Conservation (phyloP, 2,329 filamentous ascomycete genomes). For the Stemphylium lycopersici region DNA sequence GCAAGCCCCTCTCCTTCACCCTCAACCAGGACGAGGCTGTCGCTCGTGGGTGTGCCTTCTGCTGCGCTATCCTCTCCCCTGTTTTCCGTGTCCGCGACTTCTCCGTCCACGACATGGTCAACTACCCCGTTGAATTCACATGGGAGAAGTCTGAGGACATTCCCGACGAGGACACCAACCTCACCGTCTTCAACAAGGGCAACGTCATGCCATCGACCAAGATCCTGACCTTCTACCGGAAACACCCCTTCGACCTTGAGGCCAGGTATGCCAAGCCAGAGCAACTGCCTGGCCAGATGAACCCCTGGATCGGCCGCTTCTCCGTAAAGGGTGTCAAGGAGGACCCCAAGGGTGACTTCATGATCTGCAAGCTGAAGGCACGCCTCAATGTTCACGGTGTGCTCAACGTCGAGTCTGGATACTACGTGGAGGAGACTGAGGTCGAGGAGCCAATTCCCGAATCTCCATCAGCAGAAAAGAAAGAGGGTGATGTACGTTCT, state of each 20-base stretch:
- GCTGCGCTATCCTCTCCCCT: constrained; percentile 94
- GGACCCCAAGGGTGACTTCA: constrained; percentile 92
- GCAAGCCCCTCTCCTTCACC: constrained; percentile 91
- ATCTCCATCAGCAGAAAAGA: constrained; percentile 62
- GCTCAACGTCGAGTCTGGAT: constrained; percentile 93
- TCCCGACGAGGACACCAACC: constrained; percentile 94
- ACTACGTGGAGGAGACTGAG: constrained; percentile 97
- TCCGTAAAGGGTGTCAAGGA: constrained; percentile 97
- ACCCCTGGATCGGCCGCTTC: constrained; percentile 96
- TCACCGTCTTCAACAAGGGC: constrained; percentile 97
- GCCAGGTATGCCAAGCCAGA: constrained; percentile 91
- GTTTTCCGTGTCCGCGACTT: constrained; percentile 99
- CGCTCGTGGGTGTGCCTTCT: constrained; percentile 93
- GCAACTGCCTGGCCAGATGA: constrained; percentile 82
- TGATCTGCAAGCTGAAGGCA: constrained; percentile 99
- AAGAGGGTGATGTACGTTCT: constrained; percentile 74
- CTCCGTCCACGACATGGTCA: constrained; percentile 94
- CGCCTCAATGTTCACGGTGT: constrained; percentile 95
- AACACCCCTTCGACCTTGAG: constrained; percentile 95
- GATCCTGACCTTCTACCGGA: constrained; percentile 98
- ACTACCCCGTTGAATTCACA: constrained; percentile 97
- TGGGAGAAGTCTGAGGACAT: constrained; percentile 99
- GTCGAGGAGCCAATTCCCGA: constrained; percentile 89
- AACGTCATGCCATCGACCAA: constrained; percentile 98
- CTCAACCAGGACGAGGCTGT: constrained; percentile 98